phyloP scores from a whole-genome alignment of 2,329 filamentous ascomycete species.

The Cadophora gregata region DNA sequence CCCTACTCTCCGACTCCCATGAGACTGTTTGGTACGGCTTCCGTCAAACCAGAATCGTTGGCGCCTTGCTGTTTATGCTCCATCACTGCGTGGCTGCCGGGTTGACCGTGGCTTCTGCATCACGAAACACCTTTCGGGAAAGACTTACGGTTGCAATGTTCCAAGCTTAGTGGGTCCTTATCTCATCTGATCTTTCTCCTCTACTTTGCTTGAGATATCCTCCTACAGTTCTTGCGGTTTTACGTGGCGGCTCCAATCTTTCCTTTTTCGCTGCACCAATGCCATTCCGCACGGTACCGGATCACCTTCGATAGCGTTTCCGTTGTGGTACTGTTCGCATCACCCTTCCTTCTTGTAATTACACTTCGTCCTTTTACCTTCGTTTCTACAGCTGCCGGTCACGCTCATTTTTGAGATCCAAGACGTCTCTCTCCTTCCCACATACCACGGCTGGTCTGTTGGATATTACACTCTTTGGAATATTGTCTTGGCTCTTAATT shows the following conservation, averaged over 20 bases:
- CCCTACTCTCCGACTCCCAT: slow-evolving; percentile 38
- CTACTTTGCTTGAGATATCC: slow-evolving; percentile 21
- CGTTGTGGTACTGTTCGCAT: slow-evolving; percentile 24
- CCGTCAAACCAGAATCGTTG: slow-evolving; percentile 24
- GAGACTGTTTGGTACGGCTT: slow-evolving; percentile 35
- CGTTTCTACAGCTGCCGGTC: slow-evolving; percentile 41
- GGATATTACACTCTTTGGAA: slow-evolving; percentile 31
- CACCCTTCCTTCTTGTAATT: slow-evolving; percentile 23
- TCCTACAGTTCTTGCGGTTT: slow-evolving; percentile 24
- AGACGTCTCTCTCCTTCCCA: slow-evolving; percentile 34
- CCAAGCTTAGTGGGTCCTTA: slow-evolving; percentile 29
- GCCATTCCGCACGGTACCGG: slow-evolving; percentile 35
- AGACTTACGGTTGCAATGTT: slow-evolving; percentile 22
- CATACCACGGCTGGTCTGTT: slow-evolving; percentile 42
- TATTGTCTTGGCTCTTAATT: slow-evolving; percentile 20
- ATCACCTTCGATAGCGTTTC: slow-evolving; percentile 36
- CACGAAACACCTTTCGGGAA: slow-evolving; percentile 33
- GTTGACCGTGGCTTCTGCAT: slow-evolving; percentile 18
- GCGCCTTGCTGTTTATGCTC: slow-evolving; percentile 24
- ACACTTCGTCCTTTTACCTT: slow-evolving; percentile 31
- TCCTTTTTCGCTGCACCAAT: slow-evolving; percentile 37
- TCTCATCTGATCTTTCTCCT: slow-evolving; percentile 35
- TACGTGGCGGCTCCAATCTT: slow-evolving; percentile 33
- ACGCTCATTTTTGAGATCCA: slow-evolving; percentile 35
- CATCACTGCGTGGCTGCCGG: slow-evolving; percentile 5